Evolutionary conservation across 2,329 filamentous ascomycete genomes (phyloP).

Genomic region (Tolypocladium ophioglossoides): DNA sequence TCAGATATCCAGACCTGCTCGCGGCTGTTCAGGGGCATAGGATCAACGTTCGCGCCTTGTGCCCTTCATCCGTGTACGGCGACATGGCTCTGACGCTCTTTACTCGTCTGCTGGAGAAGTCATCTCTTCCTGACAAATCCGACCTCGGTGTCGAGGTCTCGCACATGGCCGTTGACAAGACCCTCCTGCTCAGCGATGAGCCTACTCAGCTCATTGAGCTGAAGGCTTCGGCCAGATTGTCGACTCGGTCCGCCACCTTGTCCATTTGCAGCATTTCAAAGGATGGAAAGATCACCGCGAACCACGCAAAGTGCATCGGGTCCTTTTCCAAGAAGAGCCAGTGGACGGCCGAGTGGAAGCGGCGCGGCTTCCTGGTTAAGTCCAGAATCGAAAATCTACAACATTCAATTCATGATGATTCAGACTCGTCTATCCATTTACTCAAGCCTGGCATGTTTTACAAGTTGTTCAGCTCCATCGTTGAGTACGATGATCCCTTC

Average conservation of each 20-base stretch:
- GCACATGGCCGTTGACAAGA: constrained; percentile 9
- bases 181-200: constrained; percentile 8
- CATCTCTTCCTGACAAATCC: constrained; percentile 1
- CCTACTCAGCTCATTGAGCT: constrained; percentile 8
- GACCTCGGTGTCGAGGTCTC: constrained; percentile 9
- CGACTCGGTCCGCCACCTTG: constrained; percentile 5
- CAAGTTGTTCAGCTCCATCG: constrained; percentile 50
- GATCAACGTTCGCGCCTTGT: neutral
- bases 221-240: constrained; percentile 8
- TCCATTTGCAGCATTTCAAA: constrained; percentile 12
- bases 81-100: constrained; percentile 8
- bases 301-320: constrained; percentile 9
- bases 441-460: constrained; percentile 33
- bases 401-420: constrained; percentile 7
- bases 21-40: neutral
- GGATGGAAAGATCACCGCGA: constrained; percentile 4
- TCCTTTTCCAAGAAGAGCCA: neutral
- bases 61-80: constrained; percentile 8
- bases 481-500: constrained; percentile 44
- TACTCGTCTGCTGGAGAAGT: constrained; percentile 5
- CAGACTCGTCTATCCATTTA: constrained; percentile 5
- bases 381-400: constrained; percentile 47
- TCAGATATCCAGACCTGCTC: neutral
- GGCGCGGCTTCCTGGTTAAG: constrained; percentile 46
- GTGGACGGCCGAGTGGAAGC: constrained; percentile 11